These are phyloP conservation scores for Monosiga brevicollis DNA, from an alignment of 78 protist genomes.

Conservation along the genomic window DNA sequence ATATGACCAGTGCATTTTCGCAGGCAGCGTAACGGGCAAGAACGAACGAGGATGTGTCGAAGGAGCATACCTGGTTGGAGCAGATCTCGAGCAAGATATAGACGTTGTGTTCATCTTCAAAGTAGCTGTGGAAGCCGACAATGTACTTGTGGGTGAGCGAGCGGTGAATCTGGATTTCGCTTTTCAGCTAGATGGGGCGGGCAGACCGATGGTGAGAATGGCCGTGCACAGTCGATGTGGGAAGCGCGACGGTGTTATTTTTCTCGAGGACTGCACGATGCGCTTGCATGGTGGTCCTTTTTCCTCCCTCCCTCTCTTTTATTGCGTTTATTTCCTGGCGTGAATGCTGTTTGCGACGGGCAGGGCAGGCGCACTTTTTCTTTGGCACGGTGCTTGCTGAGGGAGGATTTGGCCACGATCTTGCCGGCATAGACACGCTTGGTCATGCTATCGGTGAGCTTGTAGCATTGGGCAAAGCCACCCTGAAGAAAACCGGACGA, in stretches of 20 bases:
- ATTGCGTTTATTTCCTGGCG: too few species aligned
- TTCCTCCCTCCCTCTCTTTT: neutral
- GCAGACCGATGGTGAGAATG: neutral
- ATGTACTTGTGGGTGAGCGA: slow-evolving; percentile 73
- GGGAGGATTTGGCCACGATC: slow-evolving; percentile 57
- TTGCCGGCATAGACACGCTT: slow-evolving; percentile 72
- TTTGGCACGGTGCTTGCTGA: slow-evolving; percentile 70
- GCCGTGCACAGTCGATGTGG: neutral
- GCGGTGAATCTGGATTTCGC: slow-evolving; percentile 89
- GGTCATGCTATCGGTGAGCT: slow-evolving; percentile 53
- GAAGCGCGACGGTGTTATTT: neutral
- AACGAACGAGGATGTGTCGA: too few species aligned
- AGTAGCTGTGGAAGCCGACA: slow-evolving; percentile 66
- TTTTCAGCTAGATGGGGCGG: slow-evolving; percentile 32
- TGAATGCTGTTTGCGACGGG: neutral
- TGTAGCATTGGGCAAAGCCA: slow-evolving; percentile 86
- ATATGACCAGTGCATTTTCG: too few species aligned
- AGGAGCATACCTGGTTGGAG: slow-evolving; percentile 61
- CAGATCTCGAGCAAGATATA: slow-evolving; percentile 92
- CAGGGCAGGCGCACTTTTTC: slow-evolving; percentile 34
- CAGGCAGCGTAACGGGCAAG: too few species aligned
- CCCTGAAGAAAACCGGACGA: slow-evolving; percentile 41
- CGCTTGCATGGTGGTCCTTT: neutral
- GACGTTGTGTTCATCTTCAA: slow-evolving; percentile 81
- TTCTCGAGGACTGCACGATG: neutral